A percentile compares a stretch with the other conserved stretches of the same genome.
Conservation (phyloP, 805 yeast species). For the Saccharomycopsis selenospora region DNA sequence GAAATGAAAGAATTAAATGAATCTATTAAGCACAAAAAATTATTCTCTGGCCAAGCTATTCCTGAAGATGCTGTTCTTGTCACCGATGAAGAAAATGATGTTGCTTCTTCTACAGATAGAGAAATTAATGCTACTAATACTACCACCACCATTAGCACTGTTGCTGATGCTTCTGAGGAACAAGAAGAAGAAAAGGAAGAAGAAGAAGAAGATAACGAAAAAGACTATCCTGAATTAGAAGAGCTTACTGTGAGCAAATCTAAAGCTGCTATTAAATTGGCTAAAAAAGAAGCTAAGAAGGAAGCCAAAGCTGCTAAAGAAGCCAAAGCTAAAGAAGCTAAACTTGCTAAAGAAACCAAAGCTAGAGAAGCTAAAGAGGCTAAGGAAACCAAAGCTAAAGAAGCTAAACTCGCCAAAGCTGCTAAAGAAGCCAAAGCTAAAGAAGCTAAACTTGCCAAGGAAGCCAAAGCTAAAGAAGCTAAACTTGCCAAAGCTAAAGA, state of each 20-base stretch:
- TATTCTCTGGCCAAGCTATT: not conserved
- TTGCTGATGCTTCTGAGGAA: too few relatives aligned
- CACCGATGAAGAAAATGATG: not conserved
- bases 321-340: not conserved
- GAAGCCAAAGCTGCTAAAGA: conserved; percentile 7
- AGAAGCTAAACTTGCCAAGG: not conserved
- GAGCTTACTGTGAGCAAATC: not conserved
- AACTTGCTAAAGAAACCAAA: too few relatives aligned
- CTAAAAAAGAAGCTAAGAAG: conserved; percentile 8
- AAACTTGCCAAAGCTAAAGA: conserved; percentile 3
- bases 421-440: conserved; percentile 1
- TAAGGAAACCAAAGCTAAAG: not conserved
- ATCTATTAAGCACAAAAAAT: not conserved
- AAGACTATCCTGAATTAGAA: not conserved
- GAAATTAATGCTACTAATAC: not conserved
- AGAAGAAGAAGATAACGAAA: not conserved
- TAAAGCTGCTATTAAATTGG: not conserved
- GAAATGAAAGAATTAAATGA: conserved; percentile 1
- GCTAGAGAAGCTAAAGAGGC: not conserved
- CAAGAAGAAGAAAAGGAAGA: too few relatives aligned
- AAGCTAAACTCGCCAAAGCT: not conserved
- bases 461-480: conserved; percentile 1
- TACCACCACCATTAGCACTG: too few relatives aligned
- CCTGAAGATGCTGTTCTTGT: conserved; percentile 3
- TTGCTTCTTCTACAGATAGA: not conserved